phyloP scores from a whole-genome alignment of 1,284 basidiomycete species.

The Boletellus deceptivus region DNA sequence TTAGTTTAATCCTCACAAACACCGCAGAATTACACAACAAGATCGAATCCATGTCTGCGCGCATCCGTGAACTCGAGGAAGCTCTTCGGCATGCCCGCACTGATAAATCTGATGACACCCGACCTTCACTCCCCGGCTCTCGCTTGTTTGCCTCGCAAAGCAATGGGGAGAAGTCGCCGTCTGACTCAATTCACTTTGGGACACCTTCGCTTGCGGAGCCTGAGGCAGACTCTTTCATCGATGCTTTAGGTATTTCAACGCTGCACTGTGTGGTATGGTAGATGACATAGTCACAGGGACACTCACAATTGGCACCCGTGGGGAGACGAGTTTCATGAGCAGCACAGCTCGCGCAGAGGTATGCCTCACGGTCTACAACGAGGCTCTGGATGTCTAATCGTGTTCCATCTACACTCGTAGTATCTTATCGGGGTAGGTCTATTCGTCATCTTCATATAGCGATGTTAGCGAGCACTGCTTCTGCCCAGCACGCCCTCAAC shows the following conservation, averaged over 20 bases:
- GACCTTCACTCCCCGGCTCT: constrained; percentile 41
- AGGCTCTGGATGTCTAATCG: constrained; percentile 2
- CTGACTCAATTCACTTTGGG: neutral
- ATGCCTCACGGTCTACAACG: constrained; percentile 12
- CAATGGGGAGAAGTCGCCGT: constrained; percentile 6
- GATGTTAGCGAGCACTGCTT: neutral
- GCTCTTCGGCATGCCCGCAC: constrained; percentile 50
- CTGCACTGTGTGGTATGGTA: neutral
- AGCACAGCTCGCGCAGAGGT: constrained; percentile 66
- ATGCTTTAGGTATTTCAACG: constrained; percentile 51
- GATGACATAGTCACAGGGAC: constrained; percentile 43
- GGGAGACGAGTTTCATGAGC: constrained; percentile 57
- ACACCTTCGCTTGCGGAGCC: constrained; percentile 5
- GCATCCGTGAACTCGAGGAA: constrained; percentile 58
- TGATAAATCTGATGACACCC: constrained; percentile 44
- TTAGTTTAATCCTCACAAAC: constrained; percentile 58
- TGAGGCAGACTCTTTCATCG: constrained; percentile 49
- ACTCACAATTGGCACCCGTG: constrained; percentile 52
- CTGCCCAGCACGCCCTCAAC: constrained; percentile 15
- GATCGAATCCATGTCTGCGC: constrained; percentile 51
- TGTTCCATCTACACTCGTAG: constrained; percentile 30
- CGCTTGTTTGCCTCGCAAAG: constrained; percentile 21
- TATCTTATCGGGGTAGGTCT: constrained; percentile 49
- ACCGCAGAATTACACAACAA: constrained; percentile 66
- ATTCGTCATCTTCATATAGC: constrained; percentile 5